Evolutionary conservation across 176 grass and related monocot species (phyloP).

Genomic region (Carex scoparia): DNA sequence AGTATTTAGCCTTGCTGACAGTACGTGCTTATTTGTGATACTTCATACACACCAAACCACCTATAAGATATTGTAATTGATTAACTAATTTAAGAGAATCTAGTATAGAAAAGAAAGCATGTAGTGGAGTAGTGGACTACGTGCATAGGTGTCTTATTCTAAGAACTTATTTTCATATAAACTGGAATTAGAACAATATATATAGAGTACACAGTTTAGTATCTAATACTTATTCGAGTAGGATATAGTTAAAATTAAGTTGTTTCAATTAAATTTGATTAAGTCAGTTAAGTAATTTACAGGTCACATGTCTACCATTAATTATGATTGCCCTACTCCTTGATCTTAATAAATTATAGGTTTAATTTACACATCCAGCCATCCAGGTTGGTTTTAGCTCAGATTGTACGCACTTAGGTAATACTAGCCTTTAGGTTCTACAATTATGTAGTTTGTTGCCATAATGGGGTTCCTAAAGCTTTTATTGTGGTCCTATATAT

Average conservation of each 20-base stretch:
- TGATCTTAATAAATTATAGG: conserved; percentile 3
- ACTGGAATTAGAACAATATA: background rate
- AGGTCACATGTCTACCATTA: background rate
- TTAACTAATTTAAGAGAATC: background rate
- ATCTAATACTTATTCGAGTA: background rate
- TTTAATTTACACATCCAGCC: conserved; percentile 1
- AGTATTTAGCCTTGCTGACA: background rate
- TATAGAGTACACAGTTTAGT: background rate
- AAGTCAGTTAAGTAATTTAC: conserved; percentile 2
- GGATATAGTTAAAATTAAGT: background rate
- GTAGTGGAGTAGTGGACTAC: background rate
- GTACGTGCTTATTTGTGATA: background rate
- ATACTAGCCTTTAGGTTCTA: conserved; percentile 12
- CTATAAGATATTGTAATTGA: background rate
- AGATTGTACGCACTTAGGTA: conserved; percentile 12
- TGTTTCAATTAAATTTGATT: background rate
- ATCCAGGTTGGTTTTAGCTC: conserved; percentile 19
- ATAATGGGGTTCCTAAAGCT: background rate
- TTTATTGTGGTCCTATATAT: conserved; percentile 17
- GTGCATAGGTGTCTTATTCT: background rate
- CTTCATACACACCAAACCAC: background rate
- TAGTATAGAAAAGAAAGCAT: background rate
- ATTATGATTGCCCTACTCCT: background rate
- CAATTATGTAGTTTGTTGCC: conserved; percentile 22
- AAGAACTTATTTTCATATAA: background rate